These are phyloP conservation scores for Mortierella antarctica DNA, from an alignment of 192 early-diverging fungal genomes.

Conservation along the genomic window DNA sequence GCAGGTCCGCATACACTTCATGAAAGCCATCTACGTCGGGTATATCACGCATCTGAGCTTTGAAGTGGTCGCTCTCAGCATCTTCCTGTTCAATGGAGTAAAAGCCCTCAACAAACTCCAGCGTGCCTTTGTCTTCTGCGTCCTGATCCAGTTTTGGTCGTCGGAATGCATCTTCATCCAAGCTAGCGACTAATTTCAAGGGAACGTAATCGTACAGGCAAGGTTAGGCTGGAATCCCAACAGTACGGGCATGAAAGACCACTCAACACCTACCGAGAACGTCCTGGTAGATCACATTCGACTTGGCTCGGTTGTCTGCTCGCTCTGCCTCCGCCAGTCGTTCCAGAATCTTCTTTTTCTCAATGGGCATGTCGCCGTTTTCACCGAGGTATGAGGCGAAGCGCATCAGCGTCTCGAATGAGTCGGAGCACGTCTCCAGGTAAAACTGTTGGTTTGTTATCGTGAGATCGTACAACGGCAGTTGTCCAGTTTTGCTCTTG, in stretches of 20 bases:
- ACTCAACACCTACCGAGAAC: conserved; percentile 26
- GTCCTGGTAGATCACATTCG: conserved; percentile 51
- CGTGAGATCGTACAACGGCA: conserved; percentile 56
- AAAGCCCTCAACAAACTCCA: conserved; percentile 62
- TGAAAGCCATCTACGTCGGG: conserved; percentile 44
- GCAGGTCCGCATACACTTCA: conserved; percentile 43
- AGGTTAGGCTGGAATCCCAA: background rate
- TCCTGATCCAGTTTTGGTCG: conserved; percentile 24
- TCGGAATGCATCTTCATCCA: conserved; percentile 67
- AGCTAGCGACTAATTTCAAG: conserved; percentile 51
- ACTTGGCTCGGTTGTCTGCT: conserved; percentile 34
- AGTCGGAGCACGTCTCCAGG: conserved; percentile 76
- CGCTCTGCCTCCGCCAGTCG: conserved; percentile 29
- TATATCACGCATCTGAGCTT: conserved; percentile 28
- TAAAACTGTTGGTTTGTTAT: conserved; percentile 69
- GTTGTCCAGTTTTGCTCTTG: conserved; percentile 44
- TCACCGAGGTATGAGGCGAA: conserved; percentile 61
- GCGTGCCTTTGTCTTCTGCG: conserved; percentile 20
- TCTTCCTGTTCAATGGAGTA: conserved; percentile 51
- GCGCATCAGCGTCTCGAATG: conserved; percentile 65
- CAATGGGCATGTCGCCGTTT: conserved; percentile 42
- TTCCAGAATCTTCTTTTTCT: conserved; percentile 40
- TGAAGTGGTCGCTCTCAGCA: conserved; percentile 27
- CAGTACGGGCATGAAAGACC: background rate
- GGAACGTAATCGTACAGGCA: background rate